A percentile compares a stretch with the other conserved stretches of the same genome.
phyloP scores from a whole-genome alignment of 2,329 filamentous ascomycete genomes.

The Fusarium concolor region DNA sequence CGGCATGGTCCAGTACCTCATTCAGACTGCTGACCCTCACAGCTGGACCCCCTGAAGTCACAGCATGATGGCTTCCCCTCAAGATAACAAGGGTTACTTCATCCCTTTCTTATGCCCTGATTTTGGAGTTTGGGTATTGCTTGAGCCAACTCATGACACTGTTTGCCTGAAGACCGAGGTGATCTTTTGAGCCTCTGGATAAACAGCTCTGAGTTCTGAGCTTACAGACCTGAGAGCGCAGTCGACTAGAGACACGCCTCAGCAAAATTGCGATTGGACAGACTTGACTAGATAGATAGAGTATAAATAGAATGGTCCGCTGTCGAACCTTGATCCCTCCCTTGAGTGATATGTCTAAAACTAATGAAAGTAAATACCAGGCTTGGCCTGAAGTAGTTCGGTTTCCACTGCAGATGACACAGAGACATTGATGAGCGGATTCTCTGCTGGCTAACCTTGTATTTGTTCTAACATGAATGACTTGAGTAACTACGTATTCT shows the following conservation, averaged over 20 bases:
- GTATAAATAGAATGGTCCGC: neutral
- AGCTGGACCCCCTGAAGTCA: too few species aligned
- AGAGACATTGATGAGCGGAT: too few species aligned
- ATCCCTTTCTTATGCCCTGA: neutral
- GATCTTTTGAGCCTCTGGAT: neutral
- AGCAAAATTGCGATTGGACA: neutral
- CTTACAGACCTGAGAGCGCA: neutral
- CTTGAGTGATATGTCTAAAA: neutral
- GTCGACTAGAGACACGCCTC: too few species aligned
- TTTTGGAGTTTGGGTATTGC: slow-evolving; percentile 2
- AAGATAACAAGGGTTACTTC: too few species aligned
- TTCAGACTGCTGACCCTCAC: neutral
- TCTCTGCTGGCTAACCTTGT: too few species aligned
- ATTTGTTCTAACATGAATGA: too few species aligned
- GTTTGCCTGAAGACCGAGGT: neutral
- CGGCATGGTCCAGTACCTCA: slow-evolving; percentile 41
- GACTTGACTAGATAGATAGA: neutral
- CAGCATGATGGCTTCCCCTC: too few species aligned
- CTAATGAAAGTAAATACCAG: too few species aligned
- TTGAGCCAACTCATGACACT: neutral
- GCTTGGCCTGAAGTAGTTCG: too few species aligned
- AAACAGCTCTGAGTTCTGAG: neutral
- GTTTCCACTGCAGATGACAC: too few species aligned
- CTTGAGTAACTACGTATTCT: too few species aligned
- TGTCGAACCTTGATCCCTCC: neutral